A percentile compares a stretch with the other conserved stretches of the same genome.
Evolutionary conservation across 1,284 basidiomycete genomes (phyloP).

Genomic region (Ceratobasidium sp.): DNA sequence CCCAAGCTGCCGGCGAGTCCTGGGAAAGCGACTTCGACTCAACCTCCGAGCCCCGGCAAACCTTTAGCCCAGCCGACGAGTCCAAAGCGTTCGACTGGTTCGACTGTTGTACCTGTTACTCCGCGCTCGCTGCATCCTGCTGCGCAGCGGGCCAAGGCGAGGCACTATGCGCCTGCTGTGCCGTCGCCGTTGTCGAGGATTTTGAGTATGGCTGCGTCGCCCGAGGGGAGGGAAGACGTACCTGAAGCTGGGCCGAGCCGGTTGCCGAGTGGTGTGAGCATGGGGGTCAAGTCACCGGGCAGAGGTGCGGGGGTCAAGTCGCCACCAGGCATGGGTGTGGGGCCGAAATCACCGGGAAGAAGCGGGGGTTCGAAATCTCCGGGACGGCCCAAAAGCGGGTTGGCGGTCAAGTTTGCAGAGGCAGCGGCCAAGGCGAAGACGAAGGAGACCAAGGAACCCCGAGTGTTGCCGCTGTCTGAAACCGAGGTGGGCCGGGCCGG

Average conservation of each 20-base stretch:
- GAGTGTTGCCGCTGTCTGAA: background rate
- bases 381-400: background rate
- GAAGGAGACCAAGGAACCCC: background rate
- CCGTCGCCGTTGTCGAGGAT: constrained; percentile 51
- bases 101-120: constrained; percentile 12
- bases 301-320: background rate
- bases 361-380: background rate
- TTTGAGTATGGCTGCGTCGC: constrained; percentile 46
- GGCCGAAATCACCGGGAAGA: background rate
- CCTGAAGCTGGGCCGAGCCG: background rate
- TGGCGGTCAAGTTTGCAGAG: constrained; percentile 34
- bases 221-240: constrained; percentile 1
- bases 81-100: background rate
- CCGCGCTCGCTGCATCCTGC: constrained; percentile 36
- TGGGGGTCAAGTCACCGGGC: background rate
- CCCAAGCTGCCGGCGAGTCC: background rate
- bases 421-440: constrained; percentile 16
- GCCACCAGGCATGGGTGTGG: background rate
- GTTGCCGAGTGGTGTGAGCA: background rate
- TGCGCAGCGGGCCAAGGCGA: constrained; percentile 26
- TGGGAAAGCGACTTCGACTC: too few species aligned
- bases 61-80: background rate
- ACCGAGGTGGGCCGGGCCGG: background rate
- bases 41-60: too few species aligned
- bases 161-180: constrained; percentile 49